These are phyloP conservation scores for Pseudocercospora fuligena DNA, from an alignment of 2,329 filamentous ascomycete genomes.

Conservation along the genomic window DNA sequence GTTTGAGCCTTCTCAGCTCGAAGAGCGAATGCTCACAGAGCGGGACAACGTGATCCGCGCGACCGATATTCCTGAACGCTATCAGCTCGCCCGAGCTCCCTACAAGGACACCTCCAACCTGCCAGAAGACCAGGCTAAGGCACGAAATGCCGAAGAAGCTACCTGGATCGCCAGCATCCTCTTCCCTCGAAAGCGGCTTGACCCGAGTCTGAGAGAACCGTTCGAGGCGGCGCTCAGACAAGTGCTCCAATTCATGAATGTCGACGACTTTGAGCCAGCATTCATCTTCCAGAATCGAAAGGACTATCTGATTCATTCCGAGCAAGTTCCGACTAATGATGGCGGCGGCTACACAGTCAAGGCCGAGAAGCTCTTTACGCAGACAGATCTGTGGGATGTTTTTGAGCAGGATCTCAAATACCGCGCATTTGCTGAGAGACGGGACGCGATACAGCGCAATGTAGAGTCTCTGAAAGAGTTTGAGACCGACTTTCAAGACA, in stretches of 20 bases:
- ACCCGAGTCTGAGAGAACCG: constrained; percentile 73
- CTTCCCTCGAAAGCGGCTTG: constrained; percentile 79
- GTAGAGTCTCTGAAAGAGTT: constrained; percentile 71
- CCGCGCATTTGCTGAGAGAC: constrained; percentile 87
- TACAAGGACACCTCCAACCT: constrained; percentile 79
- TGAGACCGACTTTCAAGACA: constrained; percentile 67
- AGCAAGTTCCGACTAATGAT: constrained; percentile 71
- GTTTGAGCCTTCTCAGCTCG: constrained; percentile 93
- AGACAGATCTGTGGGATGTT: constrained; percentile 93
- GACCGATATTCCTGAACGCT: constrained; percentile 89
- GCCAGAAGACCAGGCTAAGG: constrained; percentile 71
- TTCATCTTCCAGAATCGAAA: constrained; percentile 99
- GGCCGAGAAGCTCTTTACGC: constrained; percentile 86
- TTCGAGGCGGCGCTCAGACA: constrained; percentile 90
- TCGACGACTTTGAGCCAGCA: constrained; percentile 92
- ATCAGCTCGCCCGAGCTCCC: constrained; percentile 86
- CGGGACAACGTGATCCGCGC: constrained; percentile 90
- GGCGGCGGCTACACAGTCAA: constrained; percentile 72
- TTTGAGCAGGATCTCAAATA: constrained; percentile 95
- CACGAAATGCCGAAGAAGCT: constrained; percentile 76
- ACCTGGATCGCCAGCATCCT: constrained; percentile 90
- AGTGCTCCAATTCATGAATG: constrained; percentile 92
- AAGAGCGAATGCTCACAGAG: constrained; percentile 92
- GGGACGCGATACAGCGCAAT: constrained; percentile 79
- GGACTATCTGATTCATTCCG: constrained; percentile 92